Evolutionary conservation across 805 yeast genomes (phyloP).

Genomic region (Teunomyces gatunensis): DNA sequence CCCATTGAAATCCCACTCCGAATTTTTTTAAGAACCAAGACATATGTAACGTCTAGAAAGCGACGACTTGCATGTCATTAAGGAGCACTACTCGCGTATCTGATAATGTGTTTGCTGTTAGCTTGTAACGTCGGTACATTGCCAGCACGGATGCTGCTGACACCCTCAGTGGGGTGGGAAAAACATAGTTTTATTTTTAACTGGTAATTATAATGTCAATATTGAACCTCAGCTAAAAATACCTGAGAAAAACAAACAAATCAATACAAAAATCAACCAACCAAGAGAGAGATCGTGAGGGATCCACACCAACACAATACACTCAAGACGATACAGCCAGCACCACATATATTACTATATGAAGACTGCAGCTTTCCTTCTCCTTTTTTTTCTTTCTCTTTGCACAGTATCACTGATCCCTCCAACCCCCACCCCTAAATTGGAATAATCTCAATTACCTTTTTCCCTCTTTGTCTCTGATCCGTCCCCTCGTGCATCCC

Average conservation of each 20-base stretch:
- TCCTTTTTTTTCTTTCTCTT: not conserved
- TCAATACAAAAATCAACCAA: not conserved
- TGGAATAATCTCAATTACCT: not conserved
- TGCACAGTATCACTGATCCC: not conserved
- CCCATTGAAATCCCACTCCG: not conserved
- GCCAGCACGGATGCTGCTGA: not conserved
- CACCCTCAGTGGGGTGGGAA: too few species aligned
- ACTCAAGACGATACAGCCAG: not conserved
- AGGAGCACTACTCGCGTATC: not conserved
- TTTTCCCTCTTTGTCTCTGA: not conserved
- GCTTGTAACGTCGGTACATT: not conserved
- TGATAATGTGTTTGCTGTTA: not conserved
- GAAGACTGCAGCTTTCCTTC: not conserved
- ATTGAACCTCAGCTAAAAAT: not conserved
- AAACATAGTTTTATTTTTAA: not conserved
- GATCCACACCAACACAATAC: not conserved
- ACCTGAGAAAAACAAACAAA: constrained; percentile 1
- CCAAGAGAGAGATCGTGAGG: not conserved
- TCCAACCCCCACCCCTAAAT: not conserved
- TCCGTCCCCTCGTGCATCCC: not conserved
- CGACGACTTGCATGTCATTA: not conserved
- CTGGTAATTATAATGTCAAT: not conserved
- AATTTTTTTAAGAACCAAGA: not conserved
- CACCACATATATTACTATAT: not conserved
- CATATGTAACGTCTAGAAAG: not conserved